Conservation (phyloP, 2,329 filamentous ascomycete species). For the Alternaria triticina region DNA sequence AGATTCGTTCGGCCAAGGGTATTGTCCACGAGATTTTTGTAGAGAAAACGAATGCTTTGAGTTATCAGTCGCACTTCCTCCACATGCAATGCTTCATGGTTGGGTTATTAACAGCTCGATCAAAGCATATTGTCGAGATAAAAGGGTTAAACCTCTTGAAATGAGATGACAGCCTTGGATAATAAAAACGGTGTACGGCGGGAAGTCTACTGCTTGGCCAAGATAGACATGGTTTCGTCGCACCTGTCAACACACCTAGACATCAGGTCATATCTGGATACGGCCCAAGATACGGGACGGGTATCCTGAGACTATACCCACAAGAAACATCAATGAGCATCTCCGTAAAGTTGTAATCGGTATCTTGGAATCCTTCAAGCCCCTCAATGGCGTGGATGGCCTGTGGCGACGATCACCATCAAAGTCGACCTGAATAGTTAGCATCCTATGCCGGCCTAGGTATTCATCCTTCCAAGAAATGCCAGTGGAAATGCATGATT, state of each 20-base stretch:
- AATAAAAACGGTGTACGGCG: background rate
- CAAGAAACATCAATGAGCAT: background rate
- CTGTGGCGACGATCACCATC: background rate
- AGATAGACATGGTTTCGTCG: background rate
- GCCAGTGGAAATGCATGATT: background rate
- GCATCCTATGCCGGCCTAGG: background rate
- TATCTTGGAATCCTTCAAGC: background rate
- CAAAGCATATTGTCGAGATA: background rate
- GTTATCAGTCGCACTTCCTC: background rate
- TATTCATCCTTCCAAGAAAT: background rate
- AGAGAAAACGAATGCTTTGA: background rate
- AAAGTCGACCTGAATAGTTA: slow-evolving; percentile 1
- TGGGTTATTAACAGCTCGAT: background rate
- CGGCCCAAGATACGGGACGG: background rate
- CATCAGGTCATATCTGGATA: background rate
- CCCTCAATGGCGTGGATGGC: slow-evolving; percentile 2
- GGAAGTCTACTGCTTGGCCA: background rate
- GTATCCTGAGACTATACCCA: slow-evolving; percentile 3
- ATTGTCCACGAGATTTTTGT: background rate
- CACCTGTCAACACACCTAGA: background rate
- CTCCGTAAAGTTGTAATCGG: slow-evolving; percentile 2
- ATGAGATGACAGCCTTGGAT: background rate
- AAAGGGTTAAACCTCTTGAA: background rate
- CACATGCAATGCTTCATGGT: background rate
- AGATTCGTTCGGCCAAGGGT: background rate